Percentiles rank a stretch among this genome's conserved stretches.
phyloP scores from a whole-genome alignment of 805 yeast species.

The Metschnikowia hibisci region DNA sequence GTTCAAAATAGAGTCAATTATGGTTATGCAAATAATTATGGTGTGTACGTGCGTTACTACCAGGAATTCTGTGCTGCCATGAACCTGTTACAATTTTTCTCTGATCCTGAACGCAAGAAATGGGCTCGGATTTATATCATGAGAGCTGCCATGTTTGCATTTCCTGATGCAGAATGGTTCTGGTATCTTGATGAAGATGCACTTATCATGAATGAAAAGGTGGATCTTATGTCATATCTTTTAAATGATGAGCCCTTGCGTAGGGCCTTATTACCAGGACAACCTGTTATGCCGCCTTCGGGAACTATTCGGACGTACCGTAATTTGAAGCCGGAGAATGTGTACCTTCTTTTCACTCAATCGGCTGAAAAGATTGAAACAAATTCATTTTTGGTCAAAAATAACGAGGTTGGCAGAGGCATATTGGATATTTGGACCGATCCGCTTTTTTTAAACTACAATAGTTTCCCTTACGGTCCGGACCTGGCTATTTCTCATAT shows the following conservation, averaged over 20 bases:
- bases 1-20: slow-evolving; percentile 87
- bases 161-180: slow-evolving; percentile 86
- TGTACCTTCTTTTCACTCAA: slow-evolving; percentile 67
- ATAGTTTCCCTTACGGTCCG: slow-evolving; percentile 55
- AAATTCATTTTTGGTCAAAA: slow-evolving; percentile 66
- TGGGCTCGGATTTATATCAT: slow-evolving; percentile 66
- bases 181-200: slow-evolving; percentile 85
- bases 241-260: slow-evolving; percentile 58
- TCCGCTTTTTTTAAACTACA: slow-evolving; percentile 62
- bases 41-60: slow-evolving; percentile 77
- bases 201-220: slow-evolving; percentile 65
- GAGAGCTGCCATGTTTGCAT: slow-evolving; percentile 89
- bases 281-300: slow-evolving; percentile 67
- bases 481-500: slow-evolving; percentile 79
- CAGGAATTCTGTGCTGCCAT: slow-evolving; percentile 74
- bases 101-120: slow-evolving; percentile 40
- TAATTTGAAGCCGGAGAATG: slow-evolving; percentile 49
- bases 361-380: slow-evolving; percentile 60
- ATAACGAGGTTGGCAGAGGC: slow-evolving; percentile 60
- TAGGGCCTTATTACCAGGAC: slow-evolving; percentile 61
- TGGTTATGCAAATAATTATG: slow-evolving; percentile 77
- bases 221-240: slow-evolving; percentile 58
- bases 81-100: slow-evolving; percentile 39
- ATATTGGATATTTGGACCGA: slow-evolving; percentile 80
- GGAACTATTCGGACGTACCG: slow-evolving; percentile 68